These are phyloP conservation scores for Agroathelia rolfsii DNA, from an alignment of 1,284 basidiomycete species.

Conservation along the genomic window DNA sequence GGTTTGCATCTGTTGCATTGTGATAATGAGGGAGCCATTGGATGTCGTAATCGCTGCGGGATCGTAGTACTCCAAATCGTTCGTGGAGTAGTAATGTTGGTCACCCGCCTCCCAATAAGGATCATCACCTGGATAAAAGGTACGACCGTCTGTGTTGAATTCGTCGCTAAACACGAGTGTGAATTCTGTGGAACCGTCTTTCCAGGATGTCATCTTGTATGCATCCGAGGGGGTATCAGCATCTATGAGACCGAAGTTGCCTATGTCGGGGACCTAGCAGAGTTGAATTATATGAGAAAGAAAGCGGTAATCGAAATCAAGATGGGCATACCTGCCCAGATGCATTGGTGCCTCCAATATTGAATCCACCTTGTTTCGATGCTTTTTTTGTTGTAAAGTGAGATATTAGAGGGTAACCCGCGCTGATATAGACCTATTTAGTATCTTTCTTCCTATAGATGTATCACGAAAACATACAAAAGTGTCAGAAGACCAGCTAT, in stretches of 20 bases:
- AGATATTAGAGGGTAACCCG: constrained; percentile 37
- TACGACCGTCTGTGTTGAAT: constrained; percentile 19
- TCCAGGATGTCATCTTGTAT: constrained; percentile 29
- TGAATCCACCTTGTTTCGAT: constrained; percentile 23
- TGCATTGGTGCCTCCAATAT: constrained; percentile 38
- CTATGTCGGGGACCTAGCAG: constrained; percentile 22
- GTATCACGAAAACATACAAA: constrained; percentile 11
- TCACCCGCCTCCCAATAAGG: constrained; percentile 26
- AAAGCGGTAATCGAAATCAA: neutral
- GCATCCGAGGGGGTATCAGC: constrained; percentile 35
- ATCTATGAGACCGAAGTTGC: constrained; percentile 39
- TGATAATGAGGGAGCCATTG: constrained; percentile 74
- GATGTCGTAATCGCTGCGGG: constrained; percentile 74
- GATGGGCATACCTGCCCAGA: constrained; percentile 25
- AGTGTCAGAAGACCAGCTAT: constrained; percentile 18
- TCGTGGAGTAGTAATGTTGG: constrained; percentile 42
- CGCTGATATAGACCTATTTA: no score
- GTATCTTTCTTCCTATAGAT: no score
- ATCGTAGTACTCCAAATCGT: constrained; percentile 62
- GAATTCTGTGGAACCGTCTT: no score
- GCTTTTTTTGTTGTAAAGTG: constrained; percentile 20
- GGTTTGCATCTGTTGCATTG: constrained; percentile 51
- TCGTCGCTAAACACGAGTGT: constrained; percentile 16
- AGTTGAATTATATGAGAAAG: neutral
- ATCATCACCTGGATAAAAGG: constrained; percentile 22